Evolutionary conservation across 2,329 filamentous ascomycete species (phyloP), one percentile per base, ranked within the genome.

Genomic region (Curvularia sp.): DNA sequence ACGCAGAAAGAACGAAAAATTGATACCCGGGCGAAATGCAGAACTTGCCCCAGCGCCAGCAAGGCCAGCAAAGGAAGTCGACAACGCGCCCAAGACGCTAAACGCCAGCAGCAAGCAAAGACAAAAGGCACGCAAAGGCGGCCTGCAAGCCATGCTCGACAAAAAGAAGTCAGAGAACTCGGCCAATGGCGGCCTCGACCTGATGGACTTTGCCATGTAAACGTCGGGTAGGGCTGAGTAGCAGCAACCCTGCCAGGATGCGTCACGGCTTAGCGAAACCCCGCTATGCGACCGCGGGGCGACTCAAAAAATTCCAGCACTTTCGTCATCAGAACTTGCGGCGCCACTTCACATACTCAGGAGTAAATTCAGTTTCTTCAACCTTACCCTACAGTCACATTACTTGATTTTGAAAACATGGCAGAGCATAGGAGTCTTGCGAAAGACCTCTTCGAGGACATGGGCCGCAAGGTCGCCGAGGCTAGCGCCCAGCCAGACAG

Each of bases 151-250:
- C 35, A 75, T 85, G 56, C 75, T 86, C n/a, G 80, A 81, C 5
- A 81, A 78, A 61, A 78, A 67, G 66, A 80, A 79, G 55, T 65
- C 65, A 65, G 52, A 81, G 71, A 62, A 55, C 20, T 70, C 74
- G 18, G 57, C 47, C 64, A 70, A 71, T 49, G 73, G 75, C 58
- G 69, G 74, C 66, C 75, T 85, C 5, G 82, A 84, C 68, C 72
- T 85, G 26, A 80, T 85, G 74, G 83, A 85, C 65, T 83, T 85
- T 65, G 78, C 85, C 60, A 81, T 84, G 67, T 79, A 74, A 69
- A 56, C 22, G 33, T 52, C 35, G 35, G 35, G 53, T 70, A 75
- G 65, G 72, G 71, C 68, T 74, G 72, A 67, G 58, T 42, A 53
- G 57, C 33, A 5, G 30, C 53, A 53, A 57, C 50, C 49, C 9